Evolutionary conservation across 805 yeast species (phyloP).

Genomic region (Ascoidea rubescens): DNA sequence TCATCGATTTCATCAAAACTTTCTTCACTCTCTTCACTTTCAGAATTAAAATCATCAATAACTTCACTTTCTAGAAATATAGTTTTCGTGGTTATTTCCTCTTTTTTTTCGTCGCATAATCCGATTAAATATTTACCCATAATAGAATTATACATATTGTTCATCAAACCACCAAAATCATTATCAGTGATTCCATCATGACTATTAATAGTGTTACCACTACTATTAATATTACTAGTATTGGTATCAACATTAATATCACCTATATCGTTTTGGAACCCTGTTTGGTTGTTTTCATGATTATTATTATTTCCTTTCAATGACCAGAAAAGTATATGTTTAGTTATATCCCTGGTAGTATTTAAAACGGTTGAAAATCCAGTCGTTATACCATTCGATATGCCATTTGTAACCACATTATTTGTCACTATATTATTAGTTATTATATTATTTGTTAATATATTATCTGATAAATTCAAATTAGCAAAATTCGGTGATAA

Average conservation of each 20-base stretch:
- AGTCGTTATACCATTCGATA: not conserved
- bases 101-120: too few species aligned
- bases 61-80: too few species aligned
- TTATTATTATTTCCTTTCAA: not conserved
- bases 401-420: not conserved
- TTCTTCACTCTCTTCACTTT: too few species aligned
- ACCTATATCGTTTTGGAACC: not conserved
- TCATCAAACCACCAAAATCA: not conserved
- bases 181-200: not conserved
- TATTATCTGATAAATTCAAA: too few species aligned
- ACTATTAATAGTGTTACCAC: not conserved
- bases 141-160: too few species aligned
- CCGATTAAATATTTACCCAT: not conserved
- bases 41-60: too few species aligned
- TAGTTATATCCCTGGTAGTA: not conserved
- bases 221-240: not conserved
- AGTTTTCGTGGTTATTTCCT: too few species aligned
- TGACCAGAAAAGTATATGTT: not conserved
- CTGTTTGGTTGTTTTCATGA: not conserved
- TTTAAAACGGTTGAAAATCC: not conserved
- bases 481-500: too few species aligned
- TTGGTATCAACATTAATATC: too few species aligned
- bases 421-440: not conserved
- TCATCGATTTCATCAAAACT: too few species aligned
- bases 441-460: too few species aligned